phyloP scores from a whole-genome alignment of 129 eudicot genomes.

The Saposhnikovia divaricata region DNA sequence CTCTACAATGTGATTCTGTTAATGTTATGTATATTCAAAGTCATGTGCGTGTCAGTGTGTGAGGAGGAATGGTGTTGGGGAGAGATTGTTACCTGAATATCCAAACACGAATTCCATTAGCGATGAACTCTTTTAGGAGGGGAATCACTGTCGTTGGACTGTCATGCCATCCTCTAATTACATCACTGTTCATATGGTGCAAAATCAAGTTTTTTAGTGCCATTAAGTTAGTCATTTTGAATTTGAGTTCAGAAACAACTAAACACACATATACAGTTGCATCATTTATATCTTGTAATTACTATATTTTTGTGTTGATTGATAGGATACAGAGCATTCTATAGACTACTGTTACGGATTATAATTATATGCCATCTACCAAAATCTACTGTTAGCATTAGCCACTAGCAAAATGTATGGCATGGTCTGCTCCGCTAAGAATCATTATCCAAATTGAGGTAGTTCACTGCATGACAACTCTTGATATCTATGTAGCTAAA shows the following conservation, averaged over 20 bases:
- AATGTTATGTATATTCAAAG: background rate
- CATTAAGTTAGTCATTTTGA: background rate
- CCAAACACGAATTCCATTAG: conserved; percentile 70
- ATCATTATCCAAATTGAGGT: background rate
- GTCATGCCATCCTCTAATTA: conserved; percentile 56
- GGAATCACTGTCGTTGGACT: conserved; percentile 69
- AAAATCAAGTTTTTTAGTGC: background rate
- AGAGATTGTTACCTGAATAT: conserved; percentile 47
- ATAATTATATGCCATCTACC: background rate
- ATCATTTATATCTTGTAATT: no score
- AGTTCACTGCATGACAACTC: background rate
- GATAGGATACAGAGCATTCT: no score
- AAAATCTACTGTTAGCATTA: background rate
- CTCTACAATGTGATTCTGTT: background rate
- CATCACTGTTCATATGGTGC: conserved; percentile 31
- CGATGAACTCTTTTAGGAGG: conserved; percentile 61
- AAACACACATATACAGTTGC: no score
- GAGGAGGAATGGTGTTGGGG: background rate
- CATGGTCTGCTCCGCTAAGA: background rate
- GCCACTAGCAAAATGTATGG: background rate
- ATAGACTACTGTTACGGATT: background rate
- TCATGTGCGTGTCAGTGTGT: background rate
- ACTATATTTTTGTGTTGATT: no score
- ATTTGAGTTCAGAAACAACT: no score
- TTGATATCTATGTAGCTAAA: background rate